These are phyloP conservation scores for Cymbopogon flexuosus DNA, from an alignment of 202 grass and related monocot species.

Conservation along the genomic window DNA sequence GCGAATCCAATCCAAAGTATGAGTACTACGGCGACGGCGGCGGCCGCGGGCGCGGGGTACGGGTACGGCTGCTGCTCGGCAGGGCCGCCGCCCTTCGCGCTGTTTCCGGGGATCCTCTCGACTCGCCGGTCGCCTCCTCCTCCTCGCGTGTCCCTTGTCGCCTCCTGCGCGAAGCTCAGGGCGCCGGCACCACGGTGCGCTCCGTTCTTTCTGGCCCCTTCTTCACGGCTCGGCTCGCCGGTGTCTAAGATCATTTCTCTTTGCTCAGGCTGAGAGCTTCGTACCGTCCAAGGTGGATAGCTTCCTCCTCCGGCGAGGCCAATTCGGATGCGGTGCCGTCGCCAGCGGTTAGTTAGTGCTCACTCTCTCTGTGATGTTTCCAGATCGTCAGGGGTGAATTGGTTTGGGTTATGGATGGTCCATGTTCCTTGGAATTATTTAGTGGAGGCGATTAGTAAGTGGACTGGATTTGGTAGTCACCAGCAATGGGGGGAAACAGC, in stretches of 20 bases:
- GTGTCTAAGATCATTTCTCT: conserved; percentile 20
- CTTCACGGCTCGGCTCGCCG: neutral
- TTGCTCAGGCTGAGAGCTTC: conserved; percentile 32
- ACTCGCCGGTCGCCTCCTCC: neutral
- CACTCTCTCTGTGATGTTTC: neutral
- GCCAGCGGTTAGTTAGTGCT: conserved; percentile 30
- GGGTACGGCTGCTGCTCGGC: conserved; percentile 27
- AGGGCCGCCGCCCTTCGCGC: neutral
- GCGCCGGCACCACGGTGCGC: neutral
- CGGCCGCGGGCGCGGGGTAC: neutral
- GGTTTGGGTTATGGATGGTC: neutral
- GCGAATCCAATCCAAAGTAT: too few species aligned
- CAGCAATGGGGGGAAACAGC: neutral
- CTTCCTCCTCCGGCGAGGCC: conserved; percentile 26
- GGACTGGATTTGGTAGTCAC: neutral
- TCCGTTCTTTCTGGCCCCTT: neutral
- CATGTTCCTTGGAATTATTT: neutral
- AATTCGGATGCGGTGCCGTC: neutral
- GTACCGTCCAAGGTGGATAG: neutral
- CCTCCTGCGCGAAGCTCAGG: conserved; percentile 17
- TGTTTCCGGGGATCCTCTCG: neutral
- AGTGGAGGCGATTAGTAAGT: neutral
- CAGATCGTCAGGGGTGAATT: neutral
- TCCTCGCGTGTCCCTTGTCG: neutral
- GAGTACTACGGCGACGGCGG: conserved; percentile 34